These are phyloP conservation scores for Chernovozyma sophiae-reginae DNA, from an alignment of 1,139 yeast genomes.

Conservation along the genomic window DNA sequence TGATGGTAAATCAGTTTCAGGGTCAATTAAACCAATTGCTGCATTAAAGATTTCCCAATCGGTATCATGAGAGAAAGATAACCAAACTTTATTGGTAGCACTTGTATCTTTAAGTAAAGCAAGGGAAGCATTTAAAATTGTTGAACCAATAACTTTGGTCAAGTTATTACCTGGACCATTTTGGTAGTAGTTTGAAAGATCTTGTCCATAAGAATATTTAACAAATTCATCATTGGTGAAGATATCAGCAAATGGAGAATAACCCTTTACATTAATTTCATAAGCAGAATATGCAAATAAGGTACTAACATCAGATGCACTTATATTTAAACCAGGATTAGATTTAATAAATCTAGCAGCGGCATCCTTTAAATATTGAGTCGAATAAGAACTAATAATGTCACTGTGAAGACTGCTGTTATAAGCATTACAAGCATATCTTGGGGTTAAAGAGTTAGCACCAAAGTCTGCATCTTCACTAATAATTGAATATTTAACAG, in stretches of 20 bases:
- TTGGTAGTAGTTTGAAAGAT: slow-evolving; percentile 43
- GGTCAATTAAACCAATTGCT: slow-evolving; percentile 22
- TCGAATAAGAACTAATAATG: slow-evolving; percentile 13
- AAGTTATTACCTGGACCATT: slow-evolving; percentile 49
- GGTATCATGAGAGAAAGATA: slow-evolving; percentile 28
- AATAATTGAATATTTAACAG: slow-evolving; percentile 19
- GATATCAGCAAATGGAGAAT: slow-evolving; percentile 47
- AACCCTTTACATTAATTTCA: slow-evolving; percentile 48
- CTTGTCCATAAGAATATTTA: slow-evolving; percentile 39
- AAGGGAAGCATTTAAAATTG: slow-evolving; percentile 43
- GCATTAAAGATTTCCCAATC: slow-evolving; percentile 24
- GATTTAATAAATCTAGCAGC: slow-evolving; percentile 16
- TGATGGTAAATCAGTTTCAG: slow-evolving; percentile 18
- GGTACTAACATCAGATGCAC: slow-evolving; percentile 35
- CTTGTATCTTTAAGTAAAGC: slow-evolving; percentile 25
- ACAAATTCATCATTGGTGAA: slow-evolving; percentile 49
- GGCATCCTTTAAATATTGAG: slow-evolving; percentile 15
- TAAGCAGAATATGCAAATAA: slow-evolving; percentile 48
- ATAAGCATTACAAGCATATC: slow-evolving; percentile 20
- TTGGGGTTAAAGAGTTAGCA: slow-evolving; percentile 28
- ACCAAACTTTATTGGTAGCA: slow-evolving; percentile 20
- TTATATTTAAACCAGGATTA: slow-evolving; percentile 26
- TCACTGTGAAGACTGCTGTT: slow-evolving; percentile 10
- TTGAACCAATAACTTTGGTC: slow-evolving; percentile 38
- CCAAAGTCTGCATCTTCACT: slow-evolving; percentile 26